These are phyloP conservation scores for Crucihimalaya himalaica DNA, from an alignment of 345 rosid species.

Conservation along the genomic window DNA sequence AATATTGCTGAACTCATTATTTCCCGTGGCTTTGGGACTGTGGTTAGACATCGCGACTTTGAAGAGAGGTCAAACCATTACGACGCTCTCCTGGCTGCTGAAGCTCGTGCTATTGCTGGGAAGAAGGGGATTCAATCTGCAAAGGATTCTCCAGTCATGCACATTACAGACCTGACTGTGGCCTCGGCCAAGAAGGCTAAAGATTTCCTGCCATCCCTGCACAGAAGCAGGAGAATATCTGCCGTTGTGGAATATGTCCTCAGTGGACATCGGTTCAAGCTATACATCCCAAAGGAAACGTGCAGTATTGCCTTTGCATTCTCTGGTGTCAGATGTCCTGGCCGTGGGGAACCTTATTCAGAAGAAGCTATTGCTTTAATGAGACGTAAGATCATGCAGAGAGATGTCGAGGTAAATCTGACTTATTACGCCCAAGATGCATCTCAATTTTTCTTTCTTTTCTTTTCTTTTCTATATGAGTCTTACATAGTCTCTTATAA, in stretches of 20 bases:
- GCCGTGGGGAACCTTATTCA: conserved; percentile 86
- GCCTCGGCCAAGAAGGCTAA: conserved; percentile 82
- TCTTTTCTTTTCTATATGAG: neutral
- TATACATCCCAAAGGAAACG: conserved; percentile 88
- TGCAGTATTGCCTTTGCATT: conserved; percentile 96
- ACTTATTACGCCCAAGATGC: neutral
- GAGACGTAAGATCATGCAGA: conserved; percentile 95
- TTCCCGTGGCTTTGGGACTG: conserved; percentile 79
- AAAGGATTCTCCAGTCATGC: conserved; percentile 77
- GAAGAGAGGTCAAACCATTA: conserved; percentile 97
- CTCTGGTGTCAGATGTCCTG: conserved; percentile 99
- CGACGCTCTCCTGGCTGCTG: conserved; percentile 90
- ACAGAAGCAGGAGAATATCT: conserved; percentile 66
- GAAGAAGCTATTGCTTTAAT: conserved; percentile 91
- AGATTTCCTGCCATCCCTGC: conserved; percentile 88
- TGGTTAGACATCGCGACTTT: conserved; percentile 85
- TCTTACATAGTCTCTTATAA: conserved; percentile 25
- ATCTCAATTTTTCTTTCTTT: neutral
- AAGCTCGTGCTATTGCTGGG: conserved; percentile 73
- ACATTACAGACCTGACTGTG: conserved; percentile 74
- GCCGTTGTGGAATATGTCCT: conserved; percentile 96
- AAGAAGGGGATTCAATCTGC: conserved; percentile 85
- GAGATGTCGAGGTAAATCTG: conserved; percentile 82
- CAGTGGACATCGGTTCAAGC: conserved; percentile 97
- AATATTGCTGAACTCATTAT: conserved; percentile 85